Conservation (phyloP, 2,329 filamentous ascomycete genomes). For the Penicillium rolfsii region DNA sequence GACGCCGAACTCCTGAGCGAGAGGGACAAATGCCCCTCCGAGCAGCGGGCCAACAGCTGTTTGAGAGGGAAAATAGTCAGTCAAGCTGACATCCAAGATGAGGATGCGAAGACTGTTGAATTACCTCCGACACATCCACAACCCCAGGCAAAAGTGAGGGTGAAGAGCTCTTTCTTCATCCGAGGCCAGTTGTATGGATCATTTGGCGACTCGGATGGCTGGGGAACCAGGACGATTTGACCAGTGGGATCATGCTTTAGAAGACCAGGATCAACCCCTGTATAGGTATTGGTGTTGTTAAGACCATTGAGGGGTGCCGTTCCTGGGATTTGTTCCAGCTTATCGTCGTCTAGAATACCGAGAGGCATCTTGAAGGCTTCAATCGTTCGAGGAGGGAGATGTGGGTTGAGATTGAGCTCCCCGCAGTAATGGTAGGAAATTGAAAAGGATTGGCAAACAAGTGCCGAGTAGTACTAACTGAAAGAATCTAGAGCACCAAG, state of each 20-base stretch:
- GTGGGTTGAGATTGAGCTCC: background rate
- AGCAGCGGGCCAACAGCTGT: constrained; percentile 46
- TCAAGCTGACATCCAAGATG: background rate
- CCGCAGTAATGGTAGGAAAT: background rate
- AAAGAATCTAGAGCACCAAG: background rate
- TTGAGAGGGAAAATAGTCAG: background rate
- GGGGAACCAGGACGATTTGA: constrained; percentile 32
- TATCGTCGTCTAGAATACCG: constrained; percentile 35
- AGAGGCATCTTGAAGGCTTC: constrained; percentile 31
- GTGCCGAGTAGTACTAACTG: background rate
- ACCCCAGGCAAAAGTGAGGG: constrained; percentile 46
- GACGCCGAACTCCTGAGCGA: constrained; percentile 39
- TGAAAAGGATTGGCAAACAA: background rate
- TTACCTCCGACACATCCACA: constrained; percentile 49
- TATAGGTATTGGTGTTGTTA: constrained; percentile 15
- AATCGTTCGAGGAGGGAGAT: background rate
- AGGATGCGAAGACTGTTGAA: background rate
- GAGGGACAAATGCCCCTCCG: constrained; percentile 41
- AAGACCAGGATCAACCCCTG: constrained; percentile 32
- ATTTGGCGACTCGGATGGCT: constrained; percentile 32
- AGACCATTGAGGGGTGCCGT: constrained; percentile 33
- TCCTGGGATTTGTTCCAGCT: constrained; percentile 38
- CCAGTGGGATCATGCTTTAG: constrained; percentile 40
- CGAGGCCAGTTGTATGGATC: constrained; percentile 34
- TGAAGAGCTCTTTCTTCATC: constrained; percentile 42